Conservation (phyloP, 805 yeast genomes). For the Blastobotrys peoriensis region DNA sequence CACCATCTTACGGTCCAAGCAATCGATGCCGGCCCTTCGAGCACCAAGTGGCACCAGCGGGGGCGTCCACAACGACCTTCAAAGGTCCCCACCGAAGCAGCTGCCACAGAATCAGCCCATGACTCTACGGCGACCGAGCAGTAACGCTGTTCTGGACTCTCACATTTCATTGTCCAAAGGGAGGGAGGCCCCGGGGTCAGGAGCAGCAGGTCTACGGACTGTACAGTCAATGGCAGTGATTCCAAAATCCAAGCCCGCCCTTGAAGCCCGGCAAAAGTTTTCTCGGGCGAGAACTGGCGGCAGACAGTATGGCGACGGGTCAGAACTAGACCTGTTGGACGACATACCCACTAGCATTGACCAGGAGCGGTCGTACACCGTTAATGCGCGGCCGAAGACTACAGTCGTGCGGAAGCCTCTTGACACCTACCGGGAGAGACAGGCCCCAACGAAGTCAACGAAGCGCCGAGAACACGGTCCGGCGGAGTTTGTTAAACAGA, state of each 20-base stretch:
- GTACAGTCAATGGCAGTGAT: constrained; percentile 19
- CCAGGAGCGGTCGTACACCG: constrained; percentile 12
- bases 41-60: background rate
- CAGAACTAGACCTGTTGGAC: constrained; percentile 24
- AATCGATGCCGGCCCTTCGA: constrained; percentile 13
- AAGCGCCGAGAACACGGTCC: constrained; percentile 7
- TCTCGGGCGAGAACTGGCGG: constrained; percentile 9
- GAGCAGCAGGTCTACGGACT: constrained; percentile 14
- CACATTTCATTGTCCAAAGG: background rate
- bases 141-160: background rate
- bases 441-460: constrained; percentile 2
- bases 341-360: constrained; percentile 19
- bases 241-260: background rate
- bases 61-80: background rate
- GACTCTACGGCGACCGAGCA: background rate
- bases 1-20: constrained; percentile 5
- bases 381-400: constrained; percentile 11
- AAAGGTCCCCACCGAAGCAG: background rate
- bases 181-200: constrained; percentile 4
- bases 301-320: constrained; percentile 20
- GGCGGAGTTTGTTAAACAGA: constrained; percentile 2
- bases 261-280: constrained; percentile 3
- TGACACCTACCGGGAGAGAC: constrained; percentile 15
- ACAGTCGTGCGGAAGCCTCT: constrained; percentile 5
- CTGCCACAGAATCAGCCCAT: too few relatives aligned